Conservation (phyloP, 768 basidiomycete species). For the Lactarius hengduanensis region DNA sequence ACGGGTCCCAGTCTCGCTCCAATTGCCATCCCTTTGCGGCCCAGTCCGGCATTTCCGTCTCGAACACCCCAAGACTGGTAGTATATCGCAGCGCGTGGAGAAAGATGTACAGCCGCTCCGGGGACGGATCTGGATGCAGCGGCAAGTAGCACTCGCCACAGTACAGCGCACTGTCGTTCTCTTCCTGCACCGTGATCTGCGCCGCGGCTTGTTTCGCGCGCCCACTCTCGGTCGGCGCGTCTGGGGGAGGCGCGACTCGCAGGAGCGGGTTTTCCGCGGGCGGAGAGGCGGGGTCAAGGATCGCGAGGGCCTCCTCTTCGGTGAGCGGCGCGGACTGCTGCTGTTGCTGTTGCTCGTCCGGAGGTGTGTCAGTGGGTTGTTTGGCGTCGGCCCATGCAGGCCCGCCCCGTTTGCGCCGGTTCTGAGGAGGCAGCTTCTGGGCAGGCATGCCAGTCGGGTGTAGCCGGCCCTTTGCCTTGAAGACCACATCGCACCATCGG, state of each 20-base stretch:
- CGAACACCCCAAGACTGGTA: constrained; percentile 76
- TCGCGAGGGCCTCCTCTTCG: constrained; percentile 48
- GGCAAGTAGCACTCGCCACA: constrained; percentile 93
- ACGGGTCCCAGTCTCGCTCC: constrained; percentile 30
- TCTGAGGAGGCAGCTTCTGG: constrained; percentile 58
- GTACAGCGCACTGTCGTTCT: constrained; percentile 45
- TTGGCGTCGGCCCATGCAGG: constrained; percentile 33
- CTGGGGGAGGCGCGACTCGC: constrained; percentile 27
- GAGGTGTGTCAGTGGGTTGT: neutral
- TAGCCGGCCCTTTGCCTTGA: constrained; percentile 67
- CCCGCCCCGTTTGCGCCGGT: constrained; percentile 58
- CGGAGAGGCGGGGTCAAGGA: constrained; percentile 27
- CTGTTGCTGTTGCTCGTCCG: constrained; percentile 8
- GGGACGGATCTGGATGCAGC: constrained; percentile 88
- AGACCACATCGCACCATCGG: constrained; percentile 83
- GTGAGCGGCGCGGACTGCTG: constrained; percentile 41
- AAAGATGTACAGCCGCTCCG: constrained; percentile 92
- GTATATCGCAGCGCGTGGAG: constrained; percentile 88
- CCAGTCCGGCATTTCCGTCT: constrained; percentile 90
- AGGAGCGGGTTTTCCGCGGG: constrained; percentile 18
- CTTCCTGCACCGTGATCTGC: constrained; percentile 36
- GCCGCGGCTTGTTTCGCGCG: constrained; percentile 27
- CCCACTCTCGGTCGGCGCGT: constrained; percentile 37
- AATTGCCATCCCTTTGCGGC: constrained; percentile 70
- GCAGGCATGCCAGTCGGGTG: constrained; percentile 39